Base-by-base conservation (phyloP, 768 basidiomycete species). In the Lentinula aciculospora region DNA sequence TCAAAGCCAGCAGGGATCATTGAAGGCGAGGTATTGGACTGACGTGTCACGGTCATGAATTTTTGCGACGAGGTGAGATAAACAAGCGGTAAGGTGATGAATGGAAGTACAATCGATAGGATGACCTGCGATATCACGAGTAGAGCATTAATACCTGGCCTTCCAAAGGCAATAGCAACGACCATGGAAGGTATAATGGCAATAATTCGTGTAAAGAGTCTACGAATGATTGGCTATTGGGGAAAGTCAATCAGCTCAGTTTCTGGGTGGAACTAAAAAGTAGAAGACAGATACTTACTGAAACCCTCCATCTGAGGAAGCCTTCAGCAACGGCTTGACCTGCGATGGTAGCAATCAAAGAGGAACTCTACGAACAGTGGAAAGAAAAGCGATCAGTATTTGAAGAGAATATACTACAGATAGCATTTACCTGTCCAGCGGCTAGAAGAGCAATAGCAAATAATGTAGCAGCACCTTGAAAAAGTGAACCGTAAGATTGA, bases 251-350 rank as follows among this genome's bases (percentile, higher is more conserved):
- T 28, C 23, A 13, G 28, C 15, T 42, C 1, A n/a, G 15, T 31
- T 9, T 3, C 3, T n/a, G 21, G 34, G 61, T 66, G 46, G 28
- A 19, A 49, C 31, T 32, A 31, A n/a, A n/a, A n/a, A n/a, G n/a
- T n/a, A n/a, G n/a, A n/a, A n/a, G n/a, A n/a, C n/a, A n/a, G n/a
- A n/a, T n/a, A 66, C 75, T 60, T 65, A 89, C 88, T 62, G 90
- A 89, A 34, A 92, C 81, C 46, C 83, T 80, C 93, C 93, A 96
- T 53, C 82, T 83, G 55, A 96, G 77, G 70, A 94, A 94, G 0
- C 94, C 94, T 70, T 97, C 94, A 0, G 85, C 86, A 37, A 98
- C 87, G 21, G 91, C 87, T 70, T 97, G 94, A 0, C 94, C 94
- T 0, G 92, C 88, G 12, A 96, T 80, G 0, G 93, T 97, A 9